phyloP scores from a whole-genome alignment of 192 early-diverging fungal species.

The Backusella australiensis region DNA sequence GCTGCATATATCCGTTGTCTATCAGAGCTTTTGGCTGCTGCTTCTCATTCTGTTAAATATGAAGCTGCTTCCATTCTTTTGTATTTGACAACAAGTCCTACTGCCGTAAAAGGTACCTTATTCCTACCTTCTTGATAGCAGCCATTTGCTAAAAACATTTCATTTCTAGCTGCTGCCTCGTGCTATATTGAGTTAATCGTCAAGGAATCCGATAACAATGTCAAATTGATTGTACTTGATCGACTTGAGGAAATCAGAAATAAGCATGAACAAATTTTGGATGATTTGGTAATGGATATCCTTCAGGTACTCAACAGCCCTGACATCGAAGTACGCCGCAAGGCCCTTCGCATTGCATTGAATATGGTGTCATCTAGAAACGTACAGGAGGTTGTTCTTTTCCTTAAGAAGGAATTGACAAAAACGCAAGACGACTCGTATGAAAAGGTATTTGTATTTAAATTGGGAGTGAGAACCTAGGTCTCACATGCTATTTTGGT shows the following conservation, averaged over 20 bases:
- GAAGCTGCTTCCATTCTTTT: conserved; percentile 95
- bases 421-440: conserved; percentile 90
- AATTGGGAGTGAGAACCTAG: neutral
- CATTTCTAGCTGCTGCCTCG: conserved; percentile 69
- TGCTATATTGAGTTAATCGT: conserved; percentile 90
- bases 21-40: conserved; percentile 78
- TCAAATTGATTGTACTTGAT: conserved; percentile 95
- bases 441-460: conserved; percentile 63
- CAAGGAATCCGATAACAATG: conserved; percentile 97
- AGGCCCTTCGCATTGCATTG: conserved; percentile 82
- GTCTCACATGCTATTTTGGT: conserved; percentile 65
- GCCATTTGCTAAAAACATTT: neutral
- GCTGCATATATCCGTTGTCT: conserved; percentile 91
- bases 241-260: conserved; percentile 83
- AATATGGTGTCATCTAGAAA: conserved; percentile 90
- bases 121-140: neutral
- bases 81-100: conserved; percentile 79
- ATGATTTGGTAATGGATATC: conserved; percentile 94
- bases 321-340: conserved; percentile 93
- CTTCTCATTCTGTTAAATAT: conserved; percentile 91
- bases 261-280: conserved; percentile 85
- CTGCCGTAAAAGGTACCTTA: conserved; percentile 82
- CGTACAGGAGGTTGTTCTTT: conserved; percentile 86
- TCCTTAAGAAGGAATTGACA: conserved; percentile 94
- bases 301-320: conserved; percentile 84